Conservation (phyloP, 2,329 filamentous ascomycete genomes). For the Pseudogymnoascus verrucosus region DNA sequence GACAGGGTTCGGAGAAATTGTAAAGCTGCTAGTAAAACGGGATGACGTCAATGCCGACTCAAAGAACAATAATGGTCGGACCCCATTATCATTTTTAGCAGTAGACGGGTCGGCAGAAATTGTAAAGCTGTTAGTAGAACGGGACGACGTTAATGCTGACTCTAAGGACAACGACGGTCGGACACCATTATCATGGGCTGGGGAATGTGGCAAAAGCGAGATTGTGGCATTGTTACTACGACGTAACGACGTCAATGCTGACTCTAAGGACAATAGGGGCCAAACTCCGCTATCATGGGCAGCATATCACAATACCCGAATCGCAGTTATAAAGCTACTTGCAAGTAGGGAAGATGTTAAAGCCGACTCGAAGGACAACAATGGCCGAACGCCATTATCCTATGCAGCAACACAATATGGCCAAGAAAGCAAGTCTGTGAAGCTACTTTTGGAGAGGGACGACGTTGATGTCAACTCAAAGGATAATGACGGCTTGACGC, state of each 20-base stretch:
- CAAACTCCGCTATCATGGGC: neutral
- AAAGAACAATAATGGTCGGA: neutral
- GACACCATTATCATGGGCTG: slow-evolving; percentile 4
- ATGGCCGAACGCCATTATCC: neutral
- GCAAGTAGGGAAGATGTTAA: neutral
- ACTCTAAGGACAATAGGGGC: neutral
- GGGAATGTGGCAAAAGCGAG: too few species aligned
- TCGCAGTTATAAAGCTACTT: neutral
- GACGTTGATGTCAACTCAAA: neutral
- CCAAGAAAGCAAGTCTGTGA: neutral
- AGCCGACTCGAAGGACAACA: neutral
- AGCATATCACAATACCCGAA: too few species aligned
- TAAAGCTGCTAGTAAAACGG: neutral
- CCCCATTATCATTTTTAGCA: neutral
- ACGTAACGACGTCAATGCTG: neutral
- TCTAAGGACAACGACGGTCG: neutral
- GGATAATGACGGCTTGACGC: neutral
- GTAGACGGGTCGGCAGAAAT: neutral
- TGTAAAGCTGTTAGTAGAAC: neutral
- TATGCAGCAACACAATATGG: neutral
- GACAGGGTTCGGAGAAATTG: neutral
- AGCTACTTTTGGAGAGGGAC: neutral
- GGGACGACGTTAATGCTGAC: neutral
- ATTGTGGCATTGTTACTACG: neutral
- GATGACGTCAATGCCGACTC: neutral